Base-by-base conservation (phyloP, 2,329 filamentous ascomycete species). In the Biscogniauxia mediterranea region DNA sequence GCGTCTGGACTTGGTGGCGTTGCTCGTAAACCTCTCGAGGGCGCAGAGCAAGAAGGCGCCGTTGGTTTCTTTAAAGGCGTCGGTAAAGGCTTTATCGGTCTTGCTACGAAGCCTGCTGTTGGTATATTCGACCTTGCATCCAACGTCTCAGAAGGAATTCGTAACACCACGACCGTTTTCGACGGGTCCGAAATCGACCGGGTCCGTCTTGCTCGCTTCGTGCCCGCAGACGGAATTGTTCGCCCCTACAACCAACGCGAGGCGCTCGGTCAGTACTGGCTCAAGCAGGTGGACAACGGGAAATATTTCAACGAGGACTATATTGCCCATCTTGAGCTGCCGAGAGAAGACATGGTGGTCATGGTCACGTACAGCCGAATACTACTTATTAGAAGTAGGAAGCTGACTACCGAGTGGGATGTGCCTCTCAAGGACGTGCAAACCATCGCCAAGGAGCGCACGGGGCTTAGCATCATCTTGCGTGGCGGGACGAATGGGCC, bases 281-380 rank as follows among this genome's bases (percentile, higher is more conserved):
- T 99, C 66, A 99, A 99, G 83, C 96, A 97, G 61, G 88, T 96
- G 11, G 95, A 99, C 77, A 95, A 97, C 66, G 95, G 95, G 64
- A 95, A 93, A 75, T 98, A 94, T 81, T 99, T 99, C 84, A 90
- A 96, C 78, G 95, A 99, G 77, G 86, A 92, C 73, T 99, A 99
- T 79, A 95, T 99, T 75, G 96, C 93, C 4, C 96, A 99, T 74
- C 82, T 99, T 4, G 94, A 99, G 77, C 85, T 99, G 25, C 91
- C 92, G 11, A 87, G 89, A 63, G 92, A 95, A 74, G 93, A 96
- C 73, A 90, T 93, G 81, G 88, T 94, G 60, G 89, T 93, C 54
- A 92, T 98, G 86, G 84, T 99, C 63, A 97, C 91, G 9, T 95
- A 91, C 74, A 84, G 86, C 65, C 87, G 92, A 3, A 97, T 99